Conservation (phyloP, 2,329 filamentous ascomycete species). For the Shiraia bambusicola region DNA sequence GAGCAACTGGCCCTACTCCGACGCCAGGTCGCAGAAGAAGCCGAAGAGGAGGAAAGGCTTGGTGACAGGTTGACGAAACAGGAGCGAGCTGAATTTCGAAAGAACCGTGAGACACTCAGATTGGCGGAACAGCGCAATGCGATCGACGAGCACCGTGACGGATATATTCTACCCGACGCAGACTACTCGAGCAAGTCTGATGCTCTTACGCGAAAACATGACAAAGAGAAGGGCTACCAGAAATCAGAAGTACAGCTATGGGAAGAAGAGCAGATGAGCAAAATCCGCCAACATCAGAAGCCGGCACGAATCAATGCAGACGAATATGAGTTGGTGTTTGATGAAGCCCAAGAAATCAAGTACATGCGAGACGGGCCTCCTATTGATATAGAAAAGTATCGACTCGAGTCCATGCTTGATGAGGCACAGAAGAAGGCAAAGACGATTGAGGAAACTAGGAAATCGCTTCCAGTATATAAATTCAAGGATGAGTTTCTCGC, state of each 20-base stretch:
- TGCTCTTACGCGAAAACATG: slow-evolving; percentile 78
- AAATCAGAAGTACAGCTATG: slow-evolving; percentile 95
- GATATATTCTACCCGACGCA: slow-evolving; percentile 82
- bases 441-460: slow-evolving; percentile 87
- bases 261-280: slow-evolving; percentile 85
- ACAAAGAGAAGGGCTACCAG: slow-evolving; percentile 80
- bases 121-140: slow-evolving; percentile 80
- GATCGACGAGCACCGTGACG: slow-evolving; percentile 90
- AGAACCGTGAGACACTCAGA: slow-evolving; percentile 75
- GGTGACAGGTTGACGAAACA: slow-evolving; percentile 73
- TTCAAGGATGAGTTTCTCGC: slow-evolving; percentile 83
- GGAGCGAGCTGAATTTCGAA: slow-evolving; percentile 85
- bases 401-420: slow-evolving; percentile 77
- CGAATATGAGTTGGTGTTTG: slow-evolving; percentile 91
- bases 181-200: slow-evolving; percentile 95
- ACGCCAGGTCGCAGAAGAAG: slow-evolving; percentile 87
- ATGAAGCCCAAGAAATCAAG: slow-evolving; percentile 83
- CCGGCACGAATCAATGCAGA: slow-evolving; percentile 74
- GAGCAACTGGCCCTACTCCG: slow-evolving; percentile 84
- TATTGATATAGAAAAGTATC: slow-evolving; percentile 76
- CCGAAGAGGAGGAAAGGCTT: slow-evolving; percentile 66
- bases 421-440: slow-evolving; percentile 85
- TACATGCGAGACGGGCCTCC: slow-evolving; percentile 72
- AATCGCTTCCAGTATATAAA: slow-evolving; percentile 84
- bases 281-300: slow-evolving; percentile 65